These are phyloP conservation scores for Lotus japonicus DNA, from an alignment of 306 rosid species.

Conservation along the genomic window DNA sequence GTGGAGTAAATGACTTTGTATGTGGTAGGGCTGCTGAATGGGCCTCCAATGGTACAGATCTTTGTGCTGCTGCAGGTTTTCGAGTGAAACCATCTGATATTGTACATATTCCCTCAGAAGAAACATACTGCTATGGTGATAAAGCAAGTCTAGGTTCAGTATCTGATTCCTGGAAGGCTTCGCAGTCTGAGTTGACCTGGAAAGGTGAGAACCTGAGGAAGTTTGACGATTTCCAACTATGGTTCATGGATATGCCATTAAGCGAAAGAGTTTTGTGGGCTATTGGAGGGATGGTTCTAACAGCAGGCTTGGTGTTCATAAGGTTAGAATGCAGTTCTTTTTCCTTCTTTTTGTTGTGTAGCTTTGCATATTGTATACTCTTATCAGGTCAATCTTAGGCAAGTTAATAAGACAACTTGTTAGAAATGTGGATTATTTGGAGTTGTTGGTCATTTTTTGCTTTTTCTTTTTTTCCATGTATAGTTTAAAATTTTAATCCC, in stretches of 20 bases:
- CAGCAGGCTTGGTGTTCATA: conserved; percentile 68
- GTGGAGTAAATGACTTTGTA: conserved; percentile 91
- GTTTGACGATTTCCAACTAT: conserved; percentile 54
- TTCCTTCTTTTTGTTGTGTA: neutral
- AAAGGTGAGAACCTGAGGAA: conserved; percentile 28
- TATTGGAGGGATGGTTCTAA: conserved; percentile 88
- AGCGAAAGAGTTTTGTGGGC: conserved; percentile 86
- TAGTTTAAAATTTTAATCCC: neutral
- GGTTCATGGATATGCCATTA: conserved; percentile 54
- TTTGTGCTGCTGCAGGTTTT: conserved; percentile 87
- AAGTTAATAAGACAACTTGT: neutral
- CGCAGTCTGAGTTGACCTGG: conserved; percentile 33
- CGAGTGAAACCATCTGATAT: conserved; percentile 42
- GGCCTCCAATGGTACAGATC: conserved; percentile 90
- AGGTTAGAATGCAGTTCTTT: conserved; percentile 44
- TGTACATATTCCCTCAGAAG: conserved; percentile 25
- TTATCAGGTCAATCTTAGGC: neutral
- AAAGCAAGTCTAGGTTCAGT: conserved; percentile 65
- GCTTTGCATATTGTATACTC: neutral
- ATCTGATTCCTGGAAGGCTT: conserved; percentile 70
- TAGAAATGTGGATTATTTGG: neutral
- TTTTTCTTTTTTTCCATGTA: neutral
- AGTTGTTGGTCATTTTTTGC: neutral
- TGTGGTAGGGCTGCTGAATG: conserved; percentile 95
- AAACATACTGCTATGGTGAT: conserved; percentile 71